Conservation (phyloP, 441 rosid species). For the Biscutella auriculata region DNA sequence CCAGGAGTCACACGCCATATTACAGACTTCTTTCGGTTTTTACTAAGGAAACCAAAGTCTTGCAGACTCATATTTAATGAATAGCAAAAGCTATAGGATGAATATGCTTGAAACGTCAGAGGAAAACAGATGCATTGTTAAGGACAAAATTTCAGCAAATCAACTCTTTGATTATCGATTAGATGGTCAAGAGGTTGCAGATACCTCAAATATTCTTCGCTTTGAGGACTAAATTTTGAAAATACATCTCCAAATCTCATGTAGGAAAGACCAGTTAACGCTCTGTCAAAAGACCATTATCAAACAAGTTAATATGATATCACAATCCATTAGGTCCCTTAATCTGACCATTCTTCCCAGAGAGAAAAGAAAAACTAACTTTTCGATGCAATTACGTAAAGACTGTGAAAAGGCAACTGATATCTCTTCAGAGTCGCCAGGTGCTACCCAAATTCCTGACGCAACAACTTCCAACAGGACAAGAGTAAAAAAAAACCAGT, state of each 20-base stretch:
- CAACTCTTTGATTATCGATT: not conserved
- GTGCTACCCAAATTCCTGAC: conserved; percentile 94
- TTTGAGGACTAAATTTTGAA: conserved; percentile 68
- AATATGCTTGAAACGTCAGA: not conserved
- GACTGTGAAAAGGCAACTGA: conserved; percentile 93
- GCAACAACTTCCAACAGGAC: conserved; percentile 59
- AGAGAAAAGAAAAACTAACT: conserved; percentile 36
- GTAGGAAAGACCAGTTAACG: conserved; percentile 64
- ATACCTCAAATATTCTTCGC: conserved; percentile 75
- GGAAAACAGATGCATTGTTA: not conserved
- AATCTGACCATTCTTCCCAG: conserved; percentile 1
- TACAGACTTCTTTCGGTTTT: not conserved
- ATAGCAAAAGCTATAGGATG: not conserved
- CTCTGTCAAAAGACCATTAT: conserved; percentile 32
- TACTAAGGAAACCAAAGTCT: conserved; percentile 6
- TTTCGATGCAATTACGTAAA: conserved; percentile 81
- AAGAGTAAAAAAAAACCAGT: conserved; percentile 11
- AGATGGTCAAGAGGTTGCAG: not conserved
- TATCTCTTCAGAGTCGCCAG: conserved; percentile 99
- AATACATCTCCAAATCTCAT: conserved; percentile 96
- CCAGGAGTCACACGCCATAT: conserved; percentile 6
- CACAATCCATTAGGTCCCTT: not conserved
- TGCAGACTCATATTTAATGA: not conserved
- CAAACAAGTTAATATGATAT: conserved; percentile 9
- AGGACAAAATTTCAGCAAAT: not conserved